Evolutionary conservation across 345 rosid species (phyloP), one percentile per base, ranked within the genome.

Genomic region (Citropsis articulata): DNA sequence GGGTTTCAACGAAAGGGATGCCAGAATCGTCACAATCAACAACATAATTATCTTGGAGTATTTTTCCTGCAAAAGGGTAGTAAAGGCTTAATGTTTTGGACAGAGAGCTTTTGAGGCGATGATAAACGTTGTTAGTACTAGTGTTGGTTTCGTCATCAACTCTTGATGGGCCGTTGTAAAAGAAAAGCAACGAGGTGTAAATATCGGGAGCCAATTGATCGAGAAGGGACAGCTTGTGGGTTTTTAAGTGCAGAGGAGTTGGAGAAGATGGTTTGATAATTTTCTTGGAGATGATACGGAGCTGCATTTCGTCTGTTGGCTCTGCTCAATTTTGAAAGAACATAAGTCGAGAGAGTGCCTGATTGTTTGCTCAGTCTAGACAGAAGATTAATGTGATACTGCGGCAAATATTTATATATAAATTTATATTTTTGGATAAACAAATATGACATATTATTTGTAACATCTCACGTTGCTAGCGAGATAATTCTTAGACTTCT

Each of bases 391-490:
- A 42, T 42, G 14, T 10, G 48, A 42, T 42, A 2, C 48, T 2
- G 14, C 14, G 0, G 48, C 48, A 42, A 2, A 42, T 42, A 42
- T 10, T 42, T 42, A 1, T 42, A 42, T 42, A 42, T 10, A 42
- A 10, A 42, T 42, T 42, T 2, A 42, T 42, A 42, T 9, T 42
- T 2, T 10, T 2, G 14, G 9, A 42, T 2, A 42, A 9, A 38
- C 9, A 9, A 40, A 2, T 9, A 2, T 8, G 9, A 6, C 38
- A 36, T 33, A 33, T 36, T 36, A 36, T 36, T 7, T 36, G 38
- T 36, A 7, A 36, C 1, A 36, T 6, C 6, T 7, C 9, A 7
- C 0, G 2, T 7, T 2, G 40, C 0, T 0, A 36, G 2, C 2
- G 2, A 36, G 9, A 36, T 9, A 36, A 1, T 36, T 36, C 2